phyloP scores from a whole-genome alignment of 2,329 filamentous ascomycete species.

The Plectosphaerella sp. region DNA sequence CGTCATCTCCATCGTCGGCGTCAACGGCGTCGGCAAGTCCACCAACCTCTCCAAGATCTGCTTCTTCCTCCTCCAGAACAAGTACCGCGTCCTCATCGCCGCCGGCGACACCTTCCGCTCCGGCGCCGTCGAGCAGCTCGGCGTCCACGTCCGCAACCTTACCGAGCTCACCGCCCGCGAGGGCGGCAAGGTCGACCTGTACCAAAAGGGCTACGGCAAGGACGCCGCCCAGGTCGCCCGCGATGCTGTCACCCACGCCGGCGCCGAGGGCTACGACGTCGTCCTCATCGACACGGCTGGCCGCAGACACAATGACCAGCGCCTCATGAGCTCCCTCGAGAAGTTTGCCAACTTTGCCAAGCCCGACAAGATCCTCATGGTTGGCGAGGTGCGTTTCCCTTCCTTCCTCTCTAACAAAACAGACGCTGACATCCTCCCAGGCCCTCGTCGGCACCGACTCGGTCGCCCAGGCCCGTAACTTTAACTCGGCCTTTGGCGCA shows the following conservation, averaged over 20 bases:
- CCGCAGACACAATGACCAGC: conserved; percentile 88
- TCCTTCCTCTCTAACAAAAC: background rate
- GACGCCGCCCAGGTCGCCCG: conserved; percentile 94
- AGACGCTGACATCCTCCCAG: conserved; percentile 22
- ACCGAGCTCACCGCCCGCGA: conserved; percentile 84
- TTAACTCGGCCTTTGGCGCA: conserved; percentile 86
- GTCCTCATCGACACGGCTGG: conserved; percentile 97
- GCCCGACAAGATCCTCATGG: conserved; percentile 98
- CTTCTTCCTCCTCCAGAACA: conserved; percentile 96
- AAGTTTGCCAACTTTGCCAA: conserved; percentile 96
- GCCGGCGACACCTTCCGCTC: conserved; percentile 97
- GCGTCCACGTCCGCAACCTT: conserved; percentile 90
- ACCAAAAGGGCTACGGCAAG: conserved; percentile 96
- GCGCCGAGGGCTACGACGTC: conserved; percentile 76
- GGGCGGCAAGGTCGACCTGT: conserved; percentile 81
- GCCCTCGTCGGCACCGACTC: conserved; percentile 93
- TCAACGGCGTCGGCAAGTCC: conserved; percentile 97
- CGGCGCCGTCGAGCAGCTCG: conserved; percentile 93
- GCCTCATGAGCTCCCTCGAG: conserved; percentile 93
- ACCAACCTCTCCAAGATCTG: conserved; percentile 98
- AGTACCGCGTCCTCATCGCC: conserved; percentile 89
- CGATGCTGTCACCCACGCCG: conserved; percentile 81
- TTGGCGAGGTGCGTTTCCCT: conserved; percentile 47
- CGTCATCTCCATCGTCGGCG: conserved; percentile 95
- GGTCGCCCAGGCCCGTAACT: conserved; percentile 93